Evolutionary conservation across 139 green algal species (phyloP).

Genomic region (Tetratostichococcus sp.): DNA sequence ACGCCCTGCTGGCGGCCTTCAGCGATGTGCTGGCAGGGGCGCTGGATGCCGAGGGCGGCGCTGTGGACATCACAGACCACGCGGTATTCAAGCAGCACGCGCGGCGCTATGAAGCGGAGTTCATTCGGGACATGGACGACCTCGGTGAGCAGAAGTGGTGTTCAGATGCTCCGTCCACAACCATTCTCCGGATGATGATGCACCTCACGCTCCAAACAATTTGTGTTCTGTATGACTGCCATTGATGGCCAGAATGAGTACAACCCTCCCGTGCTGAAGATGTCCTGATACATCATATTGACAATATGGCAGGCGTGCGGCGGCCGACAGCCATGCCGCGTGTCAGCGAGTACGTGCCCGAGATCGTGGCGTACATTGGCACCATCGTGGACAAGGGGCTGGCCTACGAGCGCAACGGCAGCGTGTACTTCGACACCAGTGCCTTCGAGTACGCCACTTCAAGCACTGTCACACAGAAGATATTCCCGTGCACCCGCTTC

Average conservation of each 20-base stretch:
- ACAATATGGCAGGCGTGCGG: background rate
- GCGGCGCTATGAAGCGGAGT: conserved; percentile 69
- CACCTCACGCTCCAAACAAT: too few relatives aligned
- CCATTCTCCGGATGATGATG: too few relatives aligned
- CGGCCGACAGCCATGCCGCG: conserved; percentile 61
- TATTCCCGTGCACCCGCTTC: too few relatives aligned
- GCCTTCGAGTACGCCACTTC: conserved; percentile 63
- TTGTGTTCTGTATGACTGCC: too few relatives aligned
- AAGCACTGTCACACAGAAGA: background rate
- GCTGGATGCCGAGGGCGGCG: conserved; percentile 69
- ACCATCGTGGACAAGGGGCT: conserved; percentile 83
- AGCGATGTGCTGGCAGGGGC: conserved; percentile 72
- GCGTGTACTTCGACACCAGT: conserved; percentile 96
- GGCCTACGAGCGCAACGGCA: conserved; percentile 79
- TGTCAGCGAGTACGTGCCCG: conserved; percentile 90
- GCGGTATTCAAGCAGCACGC: conserved; percentile 83
- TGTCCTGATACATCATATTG: too few relatives aligned
- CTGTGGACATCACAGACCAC: conserved; percentile 63
- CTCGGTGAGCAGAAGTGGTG: conserved; percentile 45
- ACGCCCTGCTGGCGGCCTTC: conserved; percentile 41
- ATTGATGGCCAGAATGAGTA: too few relatives aligned
- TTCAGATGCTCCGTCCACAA: too few relatives aligned
- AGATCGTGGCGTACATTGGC: conserved; percentile 75
- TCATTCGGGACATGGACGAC: conserved; percentile 87
- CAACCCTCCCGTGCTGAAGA: too few relatives aligned